A percentile compares a stretch with the other conserved stretches of the same genome.
These are phyloP conservation scores for Linum lewisii DNA, from an alignment of 345 rosid species.

Conservation along the genomic window DNA sequence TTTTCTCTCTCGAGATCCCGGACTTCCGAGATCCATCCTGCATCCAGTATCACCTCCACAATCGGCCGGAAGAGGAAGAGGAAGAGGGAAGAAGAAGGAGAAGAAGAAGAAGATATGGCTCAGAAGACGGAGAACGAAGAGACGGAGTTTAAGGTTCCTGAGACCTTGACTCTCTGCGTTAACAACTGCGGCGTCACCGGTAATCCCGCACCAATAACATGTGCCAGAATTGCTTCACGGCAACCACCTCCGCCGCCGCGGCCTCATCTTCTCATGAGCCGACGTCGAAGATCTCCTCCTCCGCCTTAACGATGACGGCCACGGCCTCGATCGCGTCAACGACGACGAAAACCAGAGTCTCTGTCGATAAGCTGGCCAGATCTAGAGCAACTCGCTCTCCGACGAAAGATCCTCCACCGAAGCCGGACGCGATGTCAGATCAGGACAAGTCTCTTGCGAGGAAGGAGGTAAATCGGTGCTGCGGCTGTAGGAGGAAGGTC, in stretches of 20 bases:
- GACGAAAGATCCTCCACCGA: conserved; percentile 3
- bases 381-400: conserved; percentile 32
- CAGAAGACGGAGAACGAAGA: conserved; percentile 7
- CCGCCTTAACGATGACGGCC: neutral
- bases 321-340: too few relatives aligned
- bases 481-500: conserved; percentile 73
- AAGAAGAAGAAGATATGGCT: conserved; percentile 2
- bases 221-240: conserved; percentile 96
- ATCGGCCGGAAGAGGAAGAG: neutral
- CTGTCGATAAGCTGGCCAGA: conserved; percentile 40
- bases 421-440: conserved; percentile 9
- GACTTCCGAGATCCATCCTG: neutral
- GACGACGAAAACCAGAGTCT: conserved; percentile 9
- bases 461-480: conserved; percentile 71
- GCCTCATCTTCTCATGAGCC: conserved; percentile 2
- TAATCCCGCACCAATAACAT: conserved; percentile 88
- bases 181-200: conserved; percentile 84
- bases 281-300: neutral
- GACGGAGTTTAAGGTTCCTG: conserved; percentile 39
- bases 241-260: conserved; percentile 33
- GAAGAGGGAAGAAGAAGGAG: conserved; percentile 2
- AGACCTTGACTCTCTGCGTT: conserved; percentile 51
- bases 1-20: neutral
- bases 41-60: neutral
- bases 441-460: conserved; percentile 30